Evolutionary conservation across 352 stramenopile genomes (phyloP), one percentile per base, ranked within the genome.

Genomic region (Phytophthora pisi): DNA sequence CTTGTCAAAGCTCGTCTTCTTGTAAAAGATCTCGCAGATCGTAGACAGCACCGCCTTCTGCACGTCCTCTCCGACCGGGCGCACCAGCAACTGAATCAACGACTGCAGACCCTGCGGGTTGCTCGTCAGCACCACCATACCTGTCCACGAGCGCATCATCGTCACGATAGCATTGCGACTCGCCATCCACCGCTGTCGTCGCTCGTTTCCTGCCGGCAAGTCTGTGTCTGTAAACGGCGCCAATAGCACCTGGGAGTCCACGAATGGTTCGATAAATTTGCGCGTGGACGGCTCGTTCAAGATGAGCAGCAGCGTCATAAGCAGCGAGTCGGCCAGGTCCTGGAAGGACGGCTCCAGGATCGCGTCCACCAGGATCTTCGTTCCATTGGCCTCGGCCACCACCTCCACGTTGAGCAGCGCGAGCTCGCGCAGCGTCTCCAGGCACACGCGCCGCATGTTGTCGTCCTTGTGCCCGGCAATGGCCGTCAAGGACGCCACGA

Each of bases 81-180:
- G 81, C 13, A 96, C 88, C 8, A 97, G 74, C 31, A 97, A 68
- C 45, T 96, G 89, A 54, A 96, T 86, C 10, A 97, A 72, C 45
- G 90, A 93, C 56, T 92, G 82, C 9, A 97, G 68, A 11, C 90
- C 90, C 70, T 96, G 88, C 18, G 89, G 90, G 61, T 97, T 96
- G 15, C 88, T 95, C 13, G 86, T 95, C 13, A 97, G 63, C 23
- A 95, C 79, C 10, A 96, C 83, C 49, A 96, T 92, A 42, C 89
- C 89, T 50, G 90, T 96, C 90, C 90, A 97, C 16, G 90, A 96
- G 0, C 89, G 87, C 88, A 97, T 96, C 84, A 97, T 92, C 8
- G 85, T 93, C 31, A 97, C 87, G 30, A 97, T 90, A 13, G 90
- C 89, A 38, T 95, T 96, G 3, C 89, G 86, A 79, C 89, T 96